Evolutionary conservation across 1,284 basidiomycete species (phyloP).

Genomic region (Ceratobasidium sp.): DNA sequence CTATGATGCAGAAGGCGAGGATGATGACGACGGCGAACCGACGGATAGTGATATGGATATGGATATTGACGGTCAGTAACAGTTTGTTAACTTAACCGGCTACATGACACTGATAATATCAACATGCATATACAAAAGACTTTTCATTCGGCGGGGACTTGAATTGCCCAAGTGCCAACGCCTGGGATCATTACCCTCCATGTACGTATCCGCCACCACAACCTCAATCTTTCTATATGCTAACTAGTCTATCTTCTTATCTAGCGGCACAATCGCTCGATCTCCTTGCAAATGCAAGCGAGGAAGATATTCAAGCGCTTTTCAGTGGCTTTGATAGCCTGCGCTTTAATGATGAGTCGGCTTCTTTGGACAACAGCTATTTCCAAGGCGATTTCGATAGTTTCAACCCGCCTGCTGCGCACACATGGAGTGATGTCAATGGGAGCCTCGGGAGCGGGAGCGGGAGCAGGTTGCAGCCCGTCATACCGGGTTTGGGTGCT

Average conservation of each 20-base stretch:
- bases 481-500: neutral
- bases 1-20: constrained; percentile 30
- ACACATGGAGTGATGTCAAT: neutral
- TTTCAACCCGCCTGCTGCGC: neutral
- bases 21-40: constrained; percentile 6
- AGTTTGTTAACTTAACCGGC: no score
- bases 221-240: neutral
- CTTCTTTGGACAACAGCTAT: neutral
- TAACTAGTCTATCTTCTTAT: constrained; percentile 11
- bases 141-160: neutral
- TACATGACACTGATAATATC: neutral
- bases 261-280: neutral
- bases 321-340: constrained; percentile 9
- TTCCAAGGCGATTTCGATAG: neutral
- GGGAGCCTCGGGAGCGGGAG: neutral
- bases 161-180: neutral
- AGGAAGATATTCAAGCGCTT: constrained; percentile 8
- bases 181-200: neutral
- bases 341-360: neutral
- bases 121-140: neutral
- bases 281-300: constrained; percentile 5
- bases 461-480: no score
- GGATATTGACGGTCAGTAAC: constrained; percentile 12
- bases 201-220: neutral
- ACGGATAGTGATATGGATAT: neutral